Conservation (phyloP, 2,329 filamentous ascomycete genomes). For the Emergomyces africanus region DNA sequence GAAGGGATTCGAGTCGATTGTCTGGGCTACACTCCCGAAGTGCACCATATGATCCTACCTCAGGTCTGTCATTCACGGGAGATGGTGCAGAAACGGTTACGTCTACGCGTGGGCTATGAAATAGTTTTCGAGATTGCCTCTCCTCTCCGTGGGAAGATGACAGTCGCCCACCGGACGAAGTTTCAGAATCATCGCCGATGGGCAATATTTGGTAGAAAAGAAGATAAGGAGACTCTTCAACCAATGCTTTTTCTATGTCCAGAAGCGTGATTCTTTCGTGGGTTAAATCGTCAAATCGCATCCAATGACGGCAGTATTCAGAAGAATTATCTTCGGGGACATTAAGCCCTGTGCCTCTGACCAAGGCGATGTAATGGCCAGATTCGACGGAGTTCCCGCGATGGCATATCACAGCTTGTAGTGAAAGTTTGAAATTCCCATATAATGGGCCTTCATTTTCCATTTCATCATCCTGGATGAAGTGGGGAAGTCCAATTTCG, state of each 20-base stretch:
- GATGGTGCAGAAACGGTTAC: neutral
- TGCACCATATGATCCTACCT: neutral
- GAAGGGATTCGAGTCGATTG: neutral
- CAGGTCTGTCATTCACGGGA: neutral
- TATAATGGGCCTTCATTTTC: constrained; percentile 54
- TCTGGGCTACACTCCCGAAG: neutral
- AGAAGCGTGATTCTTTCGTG: constrained; percentile 60
- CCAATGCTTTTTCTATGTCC: constrained; percentile 64
- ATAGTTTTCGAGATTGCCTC: neutral
- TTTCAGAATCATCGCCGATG: constrained; percentile 52
- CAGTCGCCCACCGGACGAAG: constrained; percentile 13
- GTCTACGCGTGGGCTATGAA: neutral
- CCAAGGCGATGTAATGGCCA: constrained; percentile 82
- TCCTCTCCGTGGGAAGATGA: neutral
- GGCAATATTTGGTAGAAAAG: constrained; percentile 93
- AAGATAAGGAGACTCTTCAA: constrained; percentile 83
- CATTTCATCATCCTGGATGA: constrained; percentile 68
- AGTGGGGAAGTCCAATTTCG: constrained; percentile 71
- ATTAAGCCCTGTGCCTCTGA: constrained; percentile 49
- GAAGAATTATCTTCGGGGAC: constrained; percentile 15
- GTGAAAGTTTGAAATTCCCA: constrained; percentile 82
- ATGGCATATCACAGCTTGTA: constrained; percentile 90
- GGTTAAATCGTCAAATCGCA: constrained; percentile 82
- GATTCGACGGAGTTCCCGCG: constrained; percentile 73
- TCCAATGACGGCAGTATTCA: constrained; percentile 66